Base-by-base conservation (phyloP, 2,329 filamentous ascomycete genomes). In the Chrysosphaeria jannelii region DNA sequence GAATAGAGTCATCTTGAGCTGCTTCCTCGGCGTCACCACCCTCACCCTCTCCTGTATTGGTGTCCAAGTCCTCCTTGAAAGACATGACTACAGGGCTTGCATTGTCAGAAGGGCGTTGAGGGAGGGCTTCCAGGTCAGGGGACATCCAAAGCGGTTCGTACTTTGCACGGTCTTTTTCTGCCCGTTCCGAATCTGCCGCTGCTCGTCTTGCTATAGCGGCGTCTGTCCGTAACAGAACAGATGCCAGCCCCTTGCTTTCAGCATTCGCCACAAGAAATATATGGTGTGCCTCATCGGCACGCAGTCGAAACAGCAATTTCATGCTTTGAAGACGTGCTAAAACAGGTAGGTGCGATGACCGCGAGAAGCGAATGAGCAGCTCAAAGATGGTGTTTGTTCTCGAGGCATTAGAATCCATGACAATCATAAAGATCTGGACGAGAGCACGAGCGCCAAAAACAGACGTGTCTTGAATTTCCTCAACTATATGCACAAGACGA, bases 301-400 rank as follows among this genome's bases (percentile, higher is more conserved):
- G 61, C 14, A 91, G 47, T 20, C 79, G 63, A 38, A 88, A 81
- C 3, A 91, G 48, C 20, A 81, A 45, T 35, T 74, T 76, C 50
- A 79, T 60, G 3, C 68, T 65, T 8, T 64, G 66, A 13, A 85
- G 46, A 5, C 72, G 65, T 24, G 70, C 65, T 41, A 74, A 65
- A 5, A 55, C 48, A 28, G 70, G 67, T 29, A 57, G 61, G 15
- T 52, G 47, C 14, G 49, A 51, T 10, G 56, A 56, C 31, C 53
- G 55, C 5, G 57, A 62, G 32, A 78, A 62, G 24, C 51, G 50
- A 20, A 79, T 45, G 5, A 81, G 43, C 6, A 57, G 48, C 23
- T 61, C 51, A 33, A 64, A 78, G 0, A 67, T 44, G 22, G 51
- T 52, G 12, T 54, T 46, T 8, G 66, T 59, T 40, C 79, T 81